Base-by-base conservation (phyloP, 805 yeast genomes). In the Candida anglica region DNA sequence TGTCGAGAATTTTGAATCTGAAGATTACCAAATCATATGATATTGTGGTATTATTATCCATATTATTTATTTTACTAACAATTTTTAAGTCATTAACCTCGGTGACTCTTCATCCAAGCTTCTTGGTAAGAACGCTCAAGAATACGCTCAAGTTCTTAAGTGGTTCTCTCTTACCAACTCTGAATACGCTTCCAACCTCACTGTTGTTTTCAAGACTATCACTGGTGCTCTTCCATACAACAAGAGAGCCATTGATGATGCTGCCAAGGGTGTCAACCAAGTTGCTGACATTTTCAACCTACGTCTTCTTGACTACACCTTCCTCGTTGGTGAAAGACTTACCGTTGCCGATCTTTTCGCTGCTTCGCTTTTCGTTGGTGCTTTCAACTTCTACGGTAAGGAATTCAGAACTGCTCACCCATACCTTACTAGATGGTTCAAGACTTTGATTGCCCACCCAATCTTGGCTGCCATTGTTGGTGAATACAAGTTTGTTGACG, bases 91-190 rank as follows among this genome's bases (percentile, higher is more conserved):
- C 50, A 53, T 66, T 38, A 63, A 71, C 40, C 58, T 71, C 43
- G 69, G 66, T 43, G 77, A 69, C 27, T 44, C 60, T 35, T 66
- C 56, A 39, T 52, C 61, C 36, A 64, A 63, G 46, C 70, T 82
- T 44, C 66, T 77, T 45, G 97, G 96, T 52, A 73, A 76, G 59
- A 70, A 70, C 58, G 61, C 74, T 44, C 63, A 66, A 46, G 86
- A 84, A 50, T 70, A 76, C 55, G 86, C 85, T 40, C 61, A 62
- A 50, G 69, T 87, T 51, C 58, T 88, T 48, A 79, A 70, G 65
- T 88, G 95, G 94, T 50, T 80, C 58, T 85, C 95, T 2, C 66
- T 85, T 47, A 69, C 79, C 58, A 86, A 82, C 71, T 51, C 75
- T 48, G 96, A 89, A 50, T 48, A 83, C 39, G 56, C 81, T 45